A percentile compares a stretch with the other conserved stretches of the same genome.
These are phyloP conservation scores for Pyrenochaeta sp. DNA, from an alignment of 2,329 filamentous ascomycete genomes.

Conservation along the genomic window DNA sequence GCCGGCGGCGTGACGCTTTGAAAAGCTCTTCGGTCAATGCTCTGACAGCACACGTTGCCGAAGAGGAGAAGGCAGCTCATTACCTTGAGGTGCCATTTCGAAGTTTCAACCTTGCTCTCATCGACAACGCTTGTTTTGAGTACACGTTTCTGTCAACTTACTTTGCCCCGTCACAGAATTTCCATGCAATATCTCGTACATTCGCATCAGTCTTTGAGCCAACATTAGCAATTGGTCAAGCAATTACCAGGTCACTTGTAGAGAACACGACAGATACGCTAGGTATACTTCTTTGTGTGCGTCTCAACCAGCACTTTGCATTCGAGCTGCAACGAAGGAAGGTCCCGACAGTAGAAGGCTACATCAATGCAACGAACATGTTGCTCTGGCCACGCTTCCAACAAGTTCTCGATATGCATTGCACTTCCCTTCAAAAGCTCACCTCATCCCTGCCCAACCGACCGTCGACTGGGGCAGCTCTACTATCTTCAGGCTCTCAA, in stretches of 20 bases:
- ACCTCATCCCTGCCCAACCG: constrained; percentile 54
- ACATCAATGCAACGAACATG: constrained; percentile 96
- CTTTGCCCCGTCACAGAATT: constrained; percentile 80
- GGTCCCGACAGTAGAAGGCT: constrained; percentile 86
- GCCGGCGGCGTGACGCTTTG: constrained; percentile 83
- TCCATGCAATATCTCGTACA: constrained; percentile 79
- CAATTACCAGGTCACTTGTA: constrained; percentile 77
- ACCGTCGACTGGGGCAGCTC: constrained; percentile 43
- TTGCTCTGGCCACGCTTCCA: constrained; percentile 96
- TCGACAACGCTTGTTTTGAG: constrained; percentile 94
- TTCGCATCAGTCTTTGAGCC: constrained; percentile 91
- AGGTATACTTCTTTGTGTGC: constrained; percentile 88
- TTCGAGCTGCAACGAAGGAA: constrained; percentile 94
- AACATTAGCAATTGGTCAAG: constrained; percentile 83
- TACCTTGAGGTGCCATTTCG: constrained; percentile 91
- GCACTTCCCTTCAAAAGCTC: constrained; percentile 78
- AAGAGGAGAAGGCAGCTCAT: constrained; percentile 85
- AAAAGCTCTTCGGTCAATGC: constrained; percentile 77
- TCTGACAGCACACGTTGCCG: constrained; percentile 85
- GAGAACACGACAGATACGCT: constrained; percentile 83
- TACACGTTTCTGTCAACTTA: constrained; percentile 93
- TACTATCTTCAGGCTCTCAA: constrained; percentile 51
- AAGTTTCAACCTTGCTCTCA: constrained; percentile 90
- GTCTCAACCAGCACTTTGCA: constrained; percentile 90
- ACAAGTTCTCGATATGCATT: constrained; percentile 90